phyloP scores from a whole-genome alignment of 192 early-diverging fungal species.

The Funneliformis mosseae region DNA sequence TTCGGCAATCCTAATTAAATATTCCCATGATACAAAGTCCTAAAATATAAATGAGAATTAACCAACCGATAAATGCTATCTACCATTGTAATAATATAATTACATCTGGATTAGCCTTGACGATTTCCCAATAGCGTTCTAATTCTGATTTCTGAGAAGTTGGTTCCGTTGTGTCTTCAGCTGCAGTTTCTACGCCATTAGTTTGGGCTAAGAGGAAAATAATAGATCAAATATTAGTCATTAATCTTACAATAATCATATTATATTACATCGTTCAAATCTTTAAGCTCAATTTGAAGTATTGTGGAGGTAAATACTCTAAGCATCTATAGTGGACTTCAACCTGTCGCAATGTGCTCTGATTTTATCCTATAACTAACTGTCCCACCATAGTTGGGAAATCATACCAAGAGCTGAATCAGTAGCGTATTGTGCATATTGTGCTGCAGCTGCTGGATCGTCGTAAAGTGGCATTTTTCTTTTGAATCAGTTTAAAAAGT shows the following conservation, averaged over 20 bases:
- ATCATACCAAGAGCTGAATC: background rate
- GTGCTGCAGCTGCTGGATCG: conserved; percentile 10
- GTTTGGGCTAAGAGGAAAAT: conserved; percentile 22
- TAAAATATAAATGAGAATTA: background rate
- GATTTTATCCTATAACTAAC: background rate
- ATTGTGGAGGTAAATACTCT: background rate
- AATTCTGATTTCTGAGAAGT: conserved; percentile 46
- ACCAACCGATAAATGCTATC: background rate
- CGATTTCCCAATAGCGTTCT: conserved; percentile 60
- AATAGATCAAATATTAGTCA: background rate
- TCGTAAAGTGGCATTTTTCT: conserved; percentile 12
- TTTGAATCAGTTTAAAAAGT: background rate
- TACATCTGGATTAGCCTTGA: conserved; percentile 56
- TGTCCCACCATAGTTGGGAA: background rate
- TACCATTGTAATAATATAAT: background rate
- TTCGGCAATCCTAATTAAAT: conserved; percentile 62
- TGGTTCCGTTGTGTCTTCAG: background rate
- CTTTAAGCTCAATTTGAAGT: background rate
- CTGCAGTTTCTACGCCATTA: conserved; percentile 27
- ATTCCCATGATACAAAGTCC: conserved; percentile 74
- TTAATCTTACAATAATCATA: background rate
- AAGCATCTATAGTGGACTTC: background rate
- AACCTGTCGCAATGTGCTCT: background rate
- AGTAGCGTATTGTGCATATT: conserved; percentile 5
- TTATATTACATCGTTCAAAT: background rate